Conservation (phyloP, 2,329 filamentous ascomycete genomes). For the Alternaria gaisen region DNA sequence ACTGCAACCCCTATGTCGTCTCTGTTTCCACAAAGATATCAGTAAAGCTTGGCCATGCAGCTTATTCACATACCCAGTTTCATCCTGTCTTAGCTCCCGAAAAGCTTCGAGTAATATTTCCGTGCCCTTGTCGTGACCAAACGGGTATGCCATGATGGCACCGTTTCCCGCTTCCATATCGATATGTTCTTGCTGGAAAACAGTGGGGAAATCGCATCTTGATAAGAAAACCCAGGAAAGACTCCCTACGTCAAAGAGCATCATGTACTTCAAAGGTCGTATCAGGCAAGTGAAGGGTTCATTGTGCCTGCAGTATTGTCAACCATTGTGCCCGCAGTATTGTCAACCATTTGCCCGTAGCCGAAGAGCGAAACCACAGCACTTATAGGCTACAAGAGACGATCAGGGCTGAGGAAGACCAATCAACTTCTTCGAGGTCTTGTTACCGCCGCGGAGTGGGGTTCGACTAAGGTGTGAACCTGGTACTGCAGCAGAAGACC, state of each 20-base stretch:
- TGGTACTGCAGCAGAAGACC: constrained; percentile 7
- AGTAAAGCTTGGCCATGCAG: background rate
- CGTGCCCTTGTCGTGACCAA: constrained; percentile 1
- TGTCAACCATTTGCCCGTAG: background rate
- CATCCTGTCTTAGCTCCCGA: background rate
- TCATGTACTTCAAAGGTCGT: background rate
- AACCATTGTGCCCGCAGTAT: background rate
- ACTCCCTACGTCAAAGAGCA: background rate
- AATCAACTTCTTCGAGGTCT: background rate
- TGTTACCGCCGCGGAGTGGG: constrained; percentile 6
- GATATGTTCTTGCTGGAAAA: background rate
- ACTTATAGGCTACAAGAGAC: background rate
- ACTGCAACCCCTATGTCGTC: background rate
- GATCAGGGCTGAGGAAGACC: background rate
- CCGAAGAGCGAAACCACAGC: background rate
- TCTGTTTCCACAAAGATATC: background rate
- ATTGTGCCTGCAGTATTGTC: background rate
- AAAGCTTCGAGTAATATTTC: constrained; percentile 4
- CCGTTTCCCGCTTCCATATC: constrained; percentile 2
- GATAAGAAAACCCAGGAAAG: background rate
- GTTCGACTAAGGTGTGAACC: background rate
- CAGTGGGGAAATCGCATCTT: constrained; percentile 2
- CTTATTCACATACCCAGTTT: constrained; percentile 7
- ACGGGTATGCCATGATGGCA: background rate
- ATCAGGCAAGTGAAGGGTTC: background rate